These are phyloP conservation scores for Paralagenidium karlingii DNA, from an alignment of 352 stramenopile species.

Conservation along the genomic window DNA sequence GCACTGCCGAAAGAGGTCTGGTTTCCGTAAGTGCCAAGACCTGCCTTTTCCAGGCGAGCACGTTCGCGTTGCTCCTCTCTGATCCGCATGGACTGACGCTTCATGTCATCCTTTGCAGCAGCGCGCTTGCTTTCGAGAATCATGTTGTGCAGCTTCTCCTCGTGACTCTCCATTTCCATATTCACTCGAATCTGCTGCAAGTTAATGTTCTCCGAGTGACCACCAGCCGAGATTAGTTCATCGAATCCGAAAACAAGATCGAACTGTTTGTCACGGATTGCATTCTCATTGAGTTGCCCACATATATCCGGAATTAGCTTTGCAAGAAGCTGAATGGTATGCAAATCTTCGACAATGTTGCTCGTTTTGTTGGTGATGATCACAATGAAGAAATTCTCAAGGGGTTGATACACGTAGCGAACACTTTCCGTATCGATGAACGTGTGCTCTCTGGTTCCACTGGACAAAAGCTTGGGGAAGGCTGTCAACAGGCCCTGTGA, in stretches of 20 bases:
- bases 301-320: conserved; percentile 97
- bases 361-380: conserved; percentile 98
- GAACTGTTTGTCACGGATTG: conserved; percentile 95
- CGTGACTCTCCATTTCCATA: conserved; percentile 98
- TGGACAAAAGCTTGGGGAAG: conserved; percentile 97
- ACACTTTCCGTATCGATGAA: conserved; percentile 99
- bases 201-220: conserved; percentile 94
- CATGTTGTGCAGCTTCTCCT: conserved; percentile 98
- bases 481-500: conserved; percentile 91
- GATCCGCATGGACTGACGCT: conserved; percentile 78
- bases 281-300: conserved; percentile 86
- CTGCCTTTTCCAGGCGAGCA: conserved; percentile 57
- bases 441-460: conserved; percentile 91
- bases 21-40: conserved; percentile 39
- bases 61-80: conserved; percentile 81
- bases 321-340: conserved; percentile 94
- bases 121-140: conserved; percentile 94
- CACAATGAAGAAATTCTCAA: conserved; percentile 97
- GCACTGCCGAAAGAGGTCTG: conserved; percentile 47
- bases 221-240: conserved; percentile 95
- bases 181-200: conserved; percentile 92
- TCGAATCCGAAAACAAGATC: conserved; percentile 99
- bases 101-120: conserved; percentile 82
- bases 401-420: conserved; percentile 97
- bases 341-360: conserved; percentile 99